phyloP scores from a whole-genome alignment of 2,329 filamentous ascomycete genomes.

The Pseudohalonectria lignicola region DNA sequence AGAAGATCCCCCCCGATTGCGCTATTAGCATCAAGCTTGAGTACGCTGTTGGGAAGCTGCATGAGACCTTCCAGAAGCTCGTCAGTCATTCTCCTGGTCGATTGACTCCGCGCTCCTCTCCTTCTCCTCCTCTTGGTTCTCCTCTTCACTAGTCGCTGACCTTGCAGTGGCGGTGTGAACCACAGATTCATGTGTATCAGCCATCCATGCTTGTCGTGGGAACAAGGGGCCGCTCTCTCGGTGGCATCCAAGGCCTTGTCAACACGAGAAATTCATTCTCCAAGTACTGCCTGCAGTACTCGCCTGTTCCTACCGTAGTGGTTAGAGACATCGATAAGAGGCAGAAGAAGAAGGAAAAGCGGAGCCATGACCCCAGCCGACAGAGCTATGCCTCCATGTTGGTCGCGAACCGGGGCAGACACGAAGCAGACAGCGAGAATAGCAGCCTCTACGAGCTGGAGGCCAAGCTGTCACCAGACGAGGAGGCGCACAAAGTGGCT shows the following conservation, averaged over 20 bases:
- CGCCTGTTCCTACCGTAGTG: conserved; percentile 84
- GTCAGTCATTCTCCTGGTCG: conserved; percentile 42
- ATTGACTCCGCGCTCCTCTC: background rate
- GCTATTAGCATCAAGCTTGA: conserved; percentile 80
- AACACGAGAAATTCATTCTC: conserved; percentile 70
- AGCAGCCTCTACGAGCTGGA: conserved; percentile 44
- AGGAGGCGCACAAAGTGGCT: conserved; percentile 54
- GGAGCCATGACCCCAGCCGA: conserved; percentile 63
- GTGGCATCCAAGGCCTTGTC: conserved; percentile 75
- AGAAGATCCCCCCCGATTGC: conserved; percentile 67
- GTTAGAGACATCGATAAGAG: conserved; percentile 81
- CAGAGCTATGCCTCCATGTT: conserved; percentile 72
- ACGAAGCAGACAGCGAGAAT: conserved; percentile 46
- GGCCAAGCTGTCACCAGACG: conserved; percentile 42
- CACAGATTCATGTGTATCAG: conserved; percentile 87
- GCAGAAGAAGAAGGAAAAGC: conserved; percentile 81
- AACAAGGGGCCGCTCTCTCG: conserved; percentile 72
- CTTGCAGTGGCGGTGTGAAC: too few relatives aligned
- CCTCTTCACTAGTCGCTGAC: too few relatives aligned
- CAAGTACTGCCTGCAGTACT: conserved; percentile 91
- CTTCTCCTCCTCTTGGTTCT: background rate
- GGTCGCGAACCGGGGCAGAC: conserved; percentile 45
- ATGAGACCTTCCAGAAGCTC: conserved; percentile 83
- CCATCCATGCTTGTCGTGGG: conserved; percentile 87
- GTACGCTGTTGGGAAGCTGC: conserved; percentile 79